Conservation (phyloP, 805 yeast genomes). For the Brettanomyces anomalus region DNA sequence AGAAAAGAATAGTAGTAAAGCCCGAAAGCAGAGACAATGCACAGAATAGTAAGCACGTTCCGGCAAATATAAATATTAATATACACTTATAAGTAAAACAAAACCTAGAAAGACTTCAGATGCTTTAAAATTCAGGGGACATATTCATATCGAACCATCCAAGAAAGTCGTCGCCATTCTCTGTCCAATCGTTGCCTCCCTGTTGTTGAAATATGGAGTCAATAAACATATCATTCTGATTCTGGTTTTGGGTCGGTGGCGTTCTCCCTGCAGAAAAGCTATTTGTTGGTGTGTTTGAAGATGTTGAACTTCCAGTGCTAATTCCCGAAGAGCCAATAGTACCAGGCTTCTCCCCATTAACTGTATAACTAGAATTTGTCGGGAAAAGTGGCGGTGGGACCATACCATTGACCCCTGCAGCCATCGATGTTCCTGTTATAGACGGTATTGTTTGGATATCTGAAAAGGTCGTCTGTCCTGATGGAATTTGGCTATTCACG, state of each 20-base stretch:
- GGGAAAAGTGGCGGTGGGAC: constrained; percentile 21
- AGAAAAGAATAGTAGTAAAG: too few species aligned
- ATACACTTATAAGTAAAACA: too few species aligned
- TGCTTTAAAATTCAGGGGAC: constrained; percentile 47
- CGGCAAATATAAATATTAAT: too few species aligned
- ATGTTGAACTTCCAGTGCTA: constrained; percentile 1
- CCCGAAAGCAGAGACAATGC: too few species aligned
- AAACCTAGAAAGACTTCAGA: too few species aligned
- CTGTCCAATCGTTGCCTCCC: constrained; percentile 81
- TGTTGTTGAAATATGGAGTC: constrained; percentile 68
- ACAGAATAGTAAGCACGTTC: too few species aligned
- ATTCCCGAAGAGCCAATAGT: background rate
- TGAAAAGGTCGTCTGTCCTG: background rate
- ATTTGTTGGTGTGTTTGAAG: constrained; percentile 4
- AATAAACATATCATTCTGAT: constrained; percentile 25
- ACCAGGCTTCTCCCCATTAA: background rate
- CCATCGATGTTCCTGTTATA: constrained; percentile 13
- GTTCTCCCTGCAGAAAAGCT: constrained; percentile 1
- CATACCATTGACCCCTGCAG: constrained; percentile 18
- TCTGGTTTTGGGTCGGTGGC: constrained; percentile 4
- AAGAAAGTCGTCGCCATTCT: constrained; percentile 76
- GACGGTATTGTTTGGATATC: constrained; percentile 4
- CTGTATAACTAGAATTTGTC: constrained; percentile 2
- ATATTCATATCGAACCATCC: constrained; percentile 89
- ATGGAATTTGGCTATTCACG: background rate